Percentiles rank a stretch among this genome's conserved stretches.
These are phyloP conservation scores for Hemerocallis citrina DNA, from an alignment of 106 monocot genomes.

Conservation along the genomic window DNA sequence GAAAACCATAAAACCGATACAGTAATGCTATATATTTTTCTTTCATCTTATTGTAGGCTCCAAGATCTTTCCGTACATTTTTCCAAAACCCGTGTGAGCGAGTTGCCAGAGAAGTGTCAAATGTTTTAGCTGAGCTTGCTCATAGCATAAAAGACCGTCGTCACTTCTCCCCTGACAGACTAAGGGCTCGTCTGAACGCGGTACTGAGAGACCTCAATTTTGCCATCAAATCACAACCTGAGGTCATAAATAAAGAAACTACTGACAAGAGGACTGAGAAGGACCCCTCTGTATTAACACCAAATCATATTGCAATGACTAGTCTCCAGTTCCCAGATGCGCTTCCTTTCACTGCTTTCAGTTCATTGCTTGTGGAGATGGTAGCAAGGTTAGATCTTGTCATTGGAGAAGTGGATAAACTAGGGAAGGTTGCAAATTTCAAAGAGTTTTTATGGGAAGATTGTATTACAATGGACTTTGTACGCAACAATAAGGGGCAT, in stretches of 20 bases:
- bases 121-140: constrained; percentile 39
- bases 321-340: constrained; percentile 76
- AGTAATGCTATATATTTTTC: background rate
- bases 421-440: constrained; percentile 50
- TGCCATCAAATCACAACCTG: constrained; percentile 47
- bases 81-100: constrained; percentile 47
- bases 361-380: constrained; percentile 71
- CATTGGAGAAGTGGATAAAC: constrained; percentile 50
- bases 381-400: constrained; percentile 60
- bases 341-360: constrained; percentile 62
- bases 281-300: constrained; percentile 6
- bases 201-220: constrained; percentile 6
- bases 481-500: background rate
- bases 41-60: constrained; percentile 20
- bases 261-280: no score
- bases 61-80: constrained; percentile 26
- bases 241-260: constrained; percentile 13
- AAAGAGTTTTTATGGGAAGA: constrained; percentile 22
- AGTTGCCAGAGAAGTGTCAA: constrained; percentile 49
- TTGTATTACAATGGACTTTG: constrained; percentile 10
- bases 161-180: constrained; percentile 6
- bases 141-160: constrained; percentile 36
- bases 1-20: no score
- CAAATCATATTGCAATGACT: constrained; percentile 46
- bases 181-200: constrained; percentile 4